Conservation (phyloP, 352 stramenopile genomes). For the Phytopythium montanum region DNA sequence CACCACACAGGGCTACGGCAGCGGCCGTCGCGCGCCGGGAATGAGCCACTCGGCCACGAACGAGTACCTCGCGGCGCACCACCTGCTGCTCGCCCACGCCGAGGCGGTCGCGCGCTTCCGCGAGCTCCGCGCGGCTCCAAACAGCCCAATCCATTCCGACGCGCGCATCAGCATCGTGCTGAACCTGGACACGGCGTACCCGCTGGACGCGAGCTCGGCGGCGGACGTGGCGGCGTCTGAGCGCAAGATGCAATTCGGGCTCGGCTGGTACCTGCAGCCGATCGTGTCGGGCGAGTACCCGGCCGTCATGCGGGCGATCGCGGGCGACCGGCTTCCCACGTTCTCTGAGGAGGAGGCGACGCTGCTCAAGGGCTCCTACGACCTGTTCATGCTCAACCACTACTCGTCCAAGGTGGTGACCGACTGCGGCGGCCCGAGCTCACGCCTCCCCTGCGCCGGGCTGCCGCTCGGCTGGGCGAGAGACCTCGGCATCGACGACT, state of each 20-base stretch:
- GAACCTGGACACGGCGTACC: conserved; percentile 79
- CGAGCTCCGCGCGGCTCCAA: conserved; percentile 48
- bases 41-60: conserved; percentile 39
- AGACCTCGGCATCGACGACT: conserved; percentile 33
- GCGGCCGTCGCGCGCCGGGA: conserved; percentile 42
- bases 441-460: conserved; percentile 14
- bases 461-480: conserved; percentile 29
- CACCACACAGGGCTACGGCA: conserved; percentile 81
- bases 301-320: conserved; percentile 65
- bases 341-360: too few species aligned
- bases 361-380: too few species aligned
- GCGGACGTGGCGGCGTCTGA: conserved; percentile 44
- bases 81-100: conserved; percentile 90
- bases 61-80: conserved; percentile 65
- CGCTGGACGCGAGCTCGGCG: conserved; percentile 50
- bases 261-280: conserved; percentile 89
- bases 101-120: conserved; percentile 80
- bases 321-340: conserved; percentile 16
- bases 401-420: too few species aligned
- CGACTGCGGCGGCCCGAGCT: too few species aligned
- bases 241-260: conserved; percentile 75
- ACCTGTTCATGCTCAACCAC: too few species aligned
- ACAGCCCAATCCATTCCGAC: conserved; percentile 10
- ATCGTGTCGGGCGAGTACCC: conserved; percentile 88
- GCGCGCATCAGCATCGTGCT: conserved; percentile 81